Base-by-base conservation (phyloP, 2,329 filamentous ascomycete genomes). In the Botrytis fabae region DNA sequence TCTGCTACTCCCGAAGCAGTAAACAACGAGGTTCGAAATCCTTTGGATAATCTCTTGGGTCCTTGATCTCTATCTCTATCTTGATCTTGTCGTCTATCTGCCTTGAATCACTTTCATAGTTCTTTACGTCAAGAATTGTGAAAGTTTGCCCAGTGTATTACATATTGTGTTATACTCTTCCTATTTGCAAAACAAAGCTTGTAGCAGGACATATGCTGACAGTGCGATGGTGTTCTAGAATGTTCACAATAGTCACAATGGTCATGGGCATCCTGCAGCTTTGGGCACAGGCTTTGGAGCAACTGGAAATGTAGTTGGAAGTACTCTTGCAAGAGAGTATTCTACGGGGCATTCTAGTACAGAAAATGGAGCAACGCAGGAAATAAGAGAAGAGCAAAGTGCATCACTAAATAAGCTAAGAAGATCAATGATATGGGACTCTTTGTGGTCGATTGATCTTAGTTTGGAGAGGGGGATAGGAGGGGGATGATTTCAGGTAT, bases 401-500 rank as follows among this genome's bases (percentile, higher is more conserved):
- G 77, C 73, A 38, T 78, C 76, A 73, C 76, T 78, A 9, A 81
- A 80, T n/a, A 87, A 84, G 80, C 18, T 57, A 14, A 70, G 14
- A 28, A 86, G 82, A 77, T 88, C 86, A 42, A 82, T 90, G 6
- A 84, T 90, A 16, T 91, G 88, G 88, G 88, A 90, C 76, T 85
- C 87, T 20, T 81, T 91, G 25, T 91, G 89, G 89, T 88, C 84
- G 75, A 79, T 90, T 40, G 88, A 91, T 77, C 84, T 89, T 63
- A 88, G 83, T 75, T 85, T 87, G 68, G 87, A 87, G 76, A 85
- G 84, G 74, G 80, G 78, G 51, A 79, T 76, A 61, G 75, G 35
- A 51, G 12, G 28, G 40, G 12, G 28, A 22, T 32, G 57, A 35
- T 35, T 18, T 57, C 32, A 57, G 14, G 18, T 57, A 28, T 14